These are phyloP conservation scores for Senna siamea DNA, from an alignment of 306 rosid species.

Conservation along the genomic window DNA sequence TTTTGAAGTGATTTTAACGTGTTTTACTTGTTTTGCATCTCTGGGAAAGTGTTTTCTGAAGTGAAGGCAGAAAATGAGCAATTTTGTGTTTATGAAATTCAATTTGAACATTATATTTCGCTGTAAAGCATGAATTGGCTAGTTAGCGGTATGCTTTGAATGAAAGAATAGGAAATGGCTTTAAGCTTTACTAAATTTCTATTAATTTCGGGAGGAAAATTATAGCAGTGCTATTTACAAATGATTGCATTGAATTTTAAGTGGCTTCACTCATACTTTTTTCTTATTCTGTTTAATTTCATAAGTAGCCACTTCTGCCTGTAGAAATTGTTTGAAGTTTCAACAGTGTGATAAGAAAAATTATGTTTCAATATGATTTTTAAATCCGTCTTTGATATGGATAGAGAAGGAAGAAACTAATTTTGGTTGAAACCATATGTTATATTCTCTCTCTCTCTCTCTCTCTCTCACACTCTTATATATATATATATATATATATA, in stretches of 20 bases:
- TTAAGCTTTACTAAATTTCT: neutral
- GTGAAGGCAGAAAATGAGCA: neutral
- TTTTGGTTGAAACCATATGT: neutral
- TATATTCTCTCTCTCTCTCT: neutral
- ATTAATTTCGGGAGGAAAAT: too few relatives aligned
- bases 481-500: too few relatives aligned
- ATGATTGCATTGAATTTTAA: neutral
- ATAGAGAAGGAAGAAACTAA: neutral
- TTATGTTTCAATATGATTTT: neutral
- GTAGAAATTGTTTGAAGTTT: neutral
- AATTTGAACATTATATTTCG: neutral
- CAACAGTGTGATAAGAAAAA: neutral
- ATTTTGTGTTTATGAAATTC: neutral
- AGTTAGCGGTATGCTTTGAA: neutral
- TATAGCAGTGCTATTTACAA: neutral
- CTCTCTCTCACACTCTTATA: too few relatives aligned
- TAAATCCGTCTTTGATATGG: neutral
- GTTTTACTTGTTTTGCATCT: neutral
- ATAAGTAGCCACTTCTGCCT: neutral
- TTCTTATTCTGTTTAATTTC: neutral
- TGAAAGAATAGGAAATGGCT: neutral
- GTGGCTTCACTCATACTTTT: neutral
- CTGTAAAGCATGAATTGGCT: neutral
- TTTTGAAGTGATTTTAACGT: neutral
- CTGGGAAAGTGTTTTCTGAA: neutral